A percentile compares a stretch with the other conserved stretches of the same genome.
Conservation (phyloP, 345 rosid species). For the Abelmoschus esculentus region DNA sequence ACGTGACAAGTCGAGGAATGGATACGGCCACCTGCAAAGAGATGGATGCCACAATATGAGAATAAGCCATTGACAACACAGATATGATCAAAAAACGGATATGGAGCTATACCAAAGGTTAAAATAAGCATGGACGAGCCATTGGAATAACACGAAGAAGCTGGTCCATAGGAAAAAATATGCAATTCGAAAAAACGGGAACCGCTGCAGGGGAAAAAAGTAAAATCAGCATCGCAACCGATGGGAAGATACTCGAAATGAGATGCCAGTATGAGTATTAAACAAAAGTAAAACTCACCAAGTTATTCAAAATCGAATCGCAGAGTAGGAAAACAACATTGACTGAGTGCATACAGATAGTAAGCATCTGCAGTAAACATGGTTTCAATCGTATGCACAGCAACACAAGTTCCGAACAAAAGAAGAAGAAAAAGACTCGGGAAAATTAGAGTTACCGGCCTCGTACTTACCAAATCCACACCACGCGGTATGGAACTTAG, state of each 20-base stretch:
- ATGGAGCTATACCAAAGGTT: conserved; percentile 49
- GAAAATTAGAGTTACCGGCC: not conserved
- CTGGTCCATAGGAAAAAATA: conserved; percentile 72
- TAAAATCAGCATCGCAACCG: not conserved
- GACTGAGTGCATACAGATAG: conserved; percentile 60
- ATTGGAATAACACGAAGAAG: conserved; percentile 65
- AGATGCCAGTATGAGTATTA: not conserved
- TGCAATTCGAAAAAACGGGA: conserved; percentile 63
- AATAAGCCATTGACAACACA: not conserved
- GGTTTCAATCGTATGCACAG: not conserved
- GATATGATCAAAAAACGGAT: not conserved
- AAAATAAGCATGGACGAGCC: conserved; percentile 79
- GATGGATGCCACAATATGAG: conserved; percentile 1
- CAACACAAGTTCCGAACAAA: conserved; percentile 2
- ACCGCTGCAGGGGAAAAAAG: conserved; percentile 43
- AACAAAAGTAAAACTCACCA: not conserved
- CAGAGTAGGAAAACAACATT: conserved; percentile 75
- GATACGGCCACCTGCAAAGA: conserved; percentile 79
- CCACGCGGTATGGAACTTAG: conserved; percentile 33
- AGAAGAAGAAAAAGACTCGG: not conserved
- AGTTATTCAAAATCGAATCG: conserved; percentile 36
- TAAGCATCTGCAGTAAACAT: conserved; percentile 51
- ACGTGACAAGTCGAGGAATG: conserved; percentile 72
- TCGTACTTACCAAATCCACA: conserved; percentile 61
- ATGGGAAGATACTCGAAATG: not conserved